A percentile compares a stretch with the other conserved stretches of the same genome.
Conservation (phyloP, 208 protist genomes). For the Leishmania braziliensis region DNA sequence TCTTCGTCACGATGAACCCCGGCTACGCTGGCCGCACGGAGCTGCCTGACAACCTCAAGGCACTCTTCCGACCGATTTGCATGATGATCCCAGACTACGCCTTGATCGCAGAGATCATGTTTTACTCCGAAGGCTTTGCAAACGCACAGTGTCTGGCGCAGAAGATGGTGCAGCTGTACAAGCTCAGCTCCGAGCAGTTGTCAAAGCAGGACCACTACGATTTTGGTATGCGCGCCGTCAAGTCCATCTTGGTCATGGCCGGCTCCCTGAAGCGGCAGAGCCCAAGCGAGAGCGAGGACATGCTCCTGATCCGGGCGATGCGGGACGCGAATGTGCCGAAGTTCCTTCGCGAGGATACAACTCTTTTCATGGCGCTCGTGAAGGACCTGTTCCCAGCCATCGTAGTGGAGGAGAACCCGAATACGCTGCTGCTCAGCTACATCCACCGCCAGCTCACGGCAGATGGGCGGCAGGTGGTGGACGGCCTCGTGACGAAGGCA, state of each 20-base stretch:
- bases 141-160: constrained; percentile 93
- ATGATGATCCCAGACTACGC: constrained; percentile 98
- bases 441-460: constrained; percentile 73
- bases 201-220: constrained; percentile 97
- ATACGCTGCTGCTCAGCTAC: constrained; percentile 82
- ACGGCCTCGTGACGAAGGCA: constrained; percentile 87
- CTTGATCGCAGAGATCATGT: constrained; percentile 98
- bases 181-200: constrained; percentile 95
- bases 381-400: constrained; percentile 94
- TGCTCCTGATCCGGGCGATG: constrained; percentile 95
- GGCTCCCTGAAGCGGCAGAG: constrained; percentile 91
- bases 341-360: constrained; percentile 94
- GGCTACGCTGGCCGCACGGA: constrained; percentile 97
- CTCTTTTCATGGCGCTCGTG: constrained; percentile 94
- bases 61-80: constrained; percentile 96
- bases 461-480: constrained; percentile 76
- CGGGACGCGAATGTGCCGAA: constrained; percentile 95
- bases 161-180: constrained; percentile 98
- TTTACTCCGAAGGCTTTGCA: constrained; percentile 97
- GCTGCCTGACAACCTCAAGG: constrained; percentile 98
- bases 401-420: constrained; percentile 76
- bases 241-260: constrained; percentile 96
- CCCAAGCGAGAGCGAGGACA: constrained; percentile 92
- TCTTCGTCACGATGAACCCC: constrained; percentile 99
- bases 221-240: constrained; percentile 96